Base-by-base conservation (phyloP, 495 filamentous ascomycete genomes). In the Pseudevernia furfuracea region DNA sequence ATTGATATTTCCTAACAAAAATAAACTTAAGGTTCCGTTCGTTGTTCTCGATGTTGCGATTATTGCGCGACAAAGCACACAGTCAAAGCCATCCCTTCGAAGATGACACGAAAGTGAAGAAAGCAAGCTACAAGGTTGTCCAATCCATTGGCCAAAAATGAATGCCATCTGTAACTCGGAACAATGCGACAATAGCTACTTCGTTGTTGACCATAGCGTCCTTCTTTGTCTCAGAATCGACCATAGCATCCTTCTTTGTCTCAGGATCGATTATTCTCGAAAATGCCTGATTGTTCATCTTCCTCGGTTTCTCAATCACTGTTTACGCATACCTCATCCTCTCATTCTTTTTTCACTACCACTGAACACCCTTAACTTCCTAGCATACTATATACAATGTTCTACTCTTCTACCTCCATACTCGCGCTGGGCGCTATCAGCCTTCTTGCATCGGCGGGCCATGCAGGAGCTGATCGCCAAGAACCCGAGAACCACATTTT, bases 381-480 rank as follows among this genome's bases (percentile, higher is more conserved):
- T 0, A 3, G 5, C 6, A 39, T 34, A 30, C 19, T 28, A 7
- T 25, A 15, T 21, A 34, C 23, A 10, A 64, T 60, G 62, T 41
- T 64, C 12, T 53, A 48, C 23, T 8, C 15, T 2, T 37, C 15
- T 7, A 23, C 23, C 6, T 41, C 56, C 12, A 1, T 59, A 25
- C 30, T 58, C 2, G 34, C 57, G 15, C 44, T 64, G n/a, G 44
- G 62, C 41, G 56, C 55, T 14, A 30, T 64, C 23, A 38, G 15
- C 25, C 43, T 64, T 25, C 46, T 64, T 64, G 43, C 57, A 59
- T 52, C 56, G 56, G 10, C 41, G 3, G 43, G 55, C 62, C 43
- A 59, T 56, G 30, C 62, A 60, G 62, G 12, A 36, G 32, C 36
- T 64, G 1, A 32, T 59, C 21, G 28, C 14, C 32, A 10, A 32